Base-by-base conservation (phyloP, 305 asterid species). In the Rubia balearica region DNA sequence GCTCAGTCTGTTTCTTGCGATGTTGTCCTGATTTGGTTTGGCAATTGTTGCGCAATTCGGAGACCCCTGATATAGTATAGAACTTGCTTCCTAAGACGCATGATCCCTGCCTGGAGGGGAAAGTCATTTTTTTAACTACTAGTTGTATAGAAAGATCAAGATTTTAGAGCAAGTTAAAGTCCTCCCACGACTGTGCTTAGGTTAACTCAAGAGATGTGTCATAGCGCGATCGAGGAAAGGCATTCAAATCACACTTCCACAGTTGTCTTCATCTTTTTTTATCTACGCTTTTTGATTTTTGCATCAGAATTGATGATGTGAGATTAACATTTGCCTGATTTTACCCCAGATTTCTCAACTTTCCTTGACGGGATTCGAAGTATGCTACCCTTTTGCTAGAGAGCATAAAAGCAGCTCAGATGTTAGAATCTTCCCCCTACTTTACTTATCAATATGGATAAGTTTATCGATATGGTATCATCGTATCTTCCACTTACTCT, bases 301-400 rank as follows among this genome's bases (percentile, higher is more conserved):
- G 33, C 27, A 40, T 10, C 2, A 10, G 6, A 8, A n/a, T 65
- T 24, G n/a, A 24, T 42, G 60, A 27, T 0, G 2, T 2, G 17
- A 46, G 27, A 65, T 73, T 49, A 5, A 7, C n/a, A 43, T 14
- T 74, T 24, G 46, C 9, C 5, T 55, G n/a, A 43, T 43, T 62
- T 76, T 88, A 41, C 27, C 3, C 48, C 67, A 91, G 95, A 82
- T 87, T 53, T 84, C 95, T 30, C 78, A 81, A 70, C 84, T 88
- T 78, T 81, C 87, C 53, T 61, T 87, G 77, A 73, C 76, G 56
- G 92, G 84, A 49, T 79, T 91, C 48, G 80, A 91, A 27, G 22
- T 94, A 30, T 96, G 96, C 72, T 83, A 78, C 82, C 97, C 96
- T 65, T 84, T 81, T 45, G 78, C 73, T 45, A 80, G 92, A 78